Base-by-base conservation (phyloP, 331 rosid genomes). In the Malus hybrid region DNA sequence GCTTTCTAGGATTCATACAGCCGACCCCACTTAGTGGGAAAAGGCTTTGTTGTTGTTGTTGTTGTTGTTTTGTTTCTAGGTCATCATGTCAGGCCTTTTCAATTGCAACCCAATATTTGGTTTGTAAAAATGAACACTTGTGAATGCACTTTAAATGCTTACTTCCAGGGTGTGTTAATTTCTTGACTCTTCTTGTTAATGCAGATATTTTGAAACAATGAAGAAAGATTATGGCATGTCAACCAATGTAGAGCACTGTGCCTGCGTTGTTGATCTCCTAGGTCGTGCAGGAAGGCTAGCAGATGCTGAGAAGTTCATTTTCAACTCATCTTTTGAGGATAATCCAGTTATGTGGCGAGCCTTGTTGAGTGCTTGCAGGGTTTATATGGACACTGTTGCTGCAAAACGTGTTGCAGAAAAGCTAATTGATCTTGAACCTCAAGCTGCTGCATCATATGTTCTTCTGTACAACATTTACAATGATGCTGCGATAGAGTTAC, bases 301-400 rank as follows among this genome's bases (percentile, higher is more conserved):
- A 12, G 87, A 87, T 70, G 93, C 91, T 24, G 83, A 80, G 42
- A 81, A 63, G 15, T 83, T 84, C 56, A 85, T 88, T 77, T 31
- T 72, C 31, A 55, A 67, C 50, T 86, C 86, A 18, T 82, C 82
- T 72, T 84, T 86, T 28, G 63, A 73, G 74, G 67, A 80, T 15
- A 83, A 86, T 71, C 89, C 90, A 1, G 87, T 84, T 75, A 33
- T 87, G 79, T 87, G 93, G 93, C 88, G 89, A 70, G 85, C 89
- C 76, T 72, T 89, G 70, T 68, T 85, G 62, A 83, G 89, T 77
- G 93, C 93, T 67, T 89, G 93, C 69, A 75, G 87, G 81, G 82
- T 87, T 68, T 74, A 89, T 62, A 85, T 73, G 73, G 42, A 36
- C 42, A 75, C 76, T 67, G 61, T 52, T 63, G 74, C 79, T 59